Evolutionary conservation across 164 flowering plant genomes (phyloP), one percentile per base, ranked within the genome.

Genomic region (Liquidambar formosana): DNA sequence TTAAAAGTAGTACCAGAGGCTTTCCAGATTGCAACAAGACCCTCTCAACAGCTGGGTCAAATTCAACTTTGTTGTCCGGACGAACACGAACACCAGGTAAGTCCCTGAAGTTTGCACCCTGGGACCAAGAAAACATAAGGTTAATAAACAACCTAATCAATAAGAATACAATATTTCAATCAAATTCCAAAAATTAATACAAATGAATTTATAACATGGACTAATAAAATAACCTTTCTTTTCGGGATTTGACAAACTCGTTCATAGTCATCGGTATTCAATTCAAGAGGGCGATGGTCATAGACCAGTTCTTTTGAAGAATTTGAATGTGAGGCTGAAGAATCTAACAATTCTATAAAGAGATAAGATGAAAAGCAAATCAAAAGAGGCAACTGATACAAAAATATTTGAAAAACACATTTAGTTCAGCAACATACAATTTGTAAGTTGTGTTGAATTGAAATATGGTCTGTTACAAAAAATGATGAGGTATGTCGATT

Each of bases 51-150:
- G 70, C 25, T 1, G 84, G 80, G 64, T 91, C 97, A 83, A 81
- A 84, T 21, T 78, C 82, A 2, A 92, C 96, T 46, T 68, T 78
- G 2, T 91, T 89, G 46, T 85, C 82, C 0, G 73, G 12, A 38
- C 82, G 63, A 25, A 95, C 86, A 10, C 64, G 19, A 0, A 94
- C 90, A 41, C 99, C 99, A 4, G 86, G 81, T 21, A 94, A 71
- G 69, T 94, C 84, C 63, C 99, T 81, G 23, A 89, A 94, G 53
- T 83, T 83, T 26, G 97, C 99, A 18, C 97, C 96, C 97, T 92
- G 54, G 23, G 14, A 4, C 1, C 13, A 73, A 25, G 49, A 41
- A 58, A 18, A 56, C 12, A 28, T 23, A 10, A 22, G 5, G 22
- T 0, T 8, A 44, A 22, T 1, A 45, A 1, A 18, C 5, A 6